These are phyloP conservation scores for Zasmidium angulare DNA, from an alignment of 2,329 filamentous ascomycete genomes.

Conservation along the genomic window DNA sequence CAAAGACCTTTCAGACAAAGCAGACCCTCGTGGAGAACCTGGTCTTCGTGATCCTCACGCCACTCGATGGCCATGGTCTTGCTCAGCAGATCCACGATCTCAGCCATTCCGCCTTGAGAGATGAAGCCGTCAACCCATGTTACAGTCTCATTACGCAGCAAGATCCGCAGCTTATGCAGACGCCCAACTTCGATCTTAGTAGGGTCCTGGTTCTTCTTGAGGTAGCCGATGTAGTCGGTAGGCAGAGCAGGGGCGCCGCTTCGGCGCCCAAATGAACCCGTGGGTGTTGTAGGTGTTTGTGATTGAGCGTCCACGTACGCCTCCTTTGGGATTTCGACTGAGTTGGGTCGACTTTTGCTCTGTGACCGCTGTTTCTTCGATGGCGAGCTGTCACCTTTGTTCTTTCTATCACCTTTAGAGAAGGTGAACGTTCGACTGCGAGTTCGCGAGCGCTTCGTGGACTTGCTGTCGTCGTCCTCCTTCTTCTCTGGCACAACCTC, in stretches of 20 bases:
- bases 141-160: slow-evolving; percentile 92
- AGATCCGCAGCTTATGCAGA: slow-evolving; percentile 84
- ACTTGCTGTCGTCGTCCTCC: slow-evolving; percentile 31
- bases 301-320: slow-evolving; percentile 11
- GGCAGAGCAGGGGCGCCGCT: slow-evolving; percentile 59
- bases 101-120: slow-evolving; percentile 83
- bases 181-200: slow-evolving; percentile 89
- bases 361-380: slow-evolving; percentile 68
- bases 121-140: slow-evolving; percentile 95
- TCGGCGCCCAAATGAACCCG: slow-evolving; percentile 30
- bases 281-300: slow-evolving; percentile 25
- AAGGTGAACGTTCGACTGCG: slow-evolving; percentile 79
- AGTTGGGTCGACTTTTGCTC: slow-evolving; percentile 57
- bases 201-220: slow-evolving; percentile 77
- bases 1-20: slow-evolving; percentile 92
- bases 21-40: slow-evolving; percentile 84
- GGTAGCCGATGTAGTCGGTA: slow-evolving; percentile 80
- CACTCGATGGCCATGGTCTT: slow-evolving; percentile 95
- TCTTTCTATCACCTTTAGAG: slow-evolving; percentile 59
- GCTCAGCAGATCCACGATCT: slow-evolving; percentile 81
- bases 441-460: slow-evolving; percentile 50
- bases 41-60: slow-evolving; percentile 97
- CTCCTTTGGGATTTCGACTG: slow-evolving; percentile 61
- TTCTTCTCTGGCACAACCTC: slow-evolving; percentile 27
- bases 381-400: slow-evolving; percentile 51